A percentile compares a stretch with the other conserved stretches of the same genome.
Conservation (phyloP, 441 rosid species). For the Populus tomentosa region DNA sequence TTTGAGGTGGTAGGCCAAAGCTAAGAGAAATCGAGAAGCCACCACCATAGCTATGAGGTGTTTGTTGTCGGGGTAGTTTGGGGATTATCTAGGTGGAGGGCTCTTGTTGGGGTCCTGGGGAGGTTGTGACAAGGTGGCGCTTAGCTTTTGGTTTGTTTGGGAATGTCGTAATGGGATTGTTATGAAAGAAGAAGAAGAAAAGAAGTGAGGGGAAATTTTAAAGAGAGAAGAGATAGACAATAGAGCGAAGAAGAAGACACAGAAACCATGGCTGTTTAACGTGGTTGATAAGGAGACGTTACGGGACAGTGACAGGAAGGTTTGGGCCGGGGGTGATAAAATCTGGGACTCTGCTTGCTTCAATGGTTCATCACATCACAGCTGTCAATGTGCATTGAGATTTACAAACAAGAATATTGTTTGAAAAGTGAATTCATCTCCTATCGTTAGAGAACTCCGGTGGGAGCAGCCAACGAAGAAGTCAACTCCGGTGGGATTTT, state of each 20-base stretch:
- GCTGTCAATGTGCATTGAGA: constrained; percentile 1
- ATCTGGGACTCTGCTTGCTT: not conserved
- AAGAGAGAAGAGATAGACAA: not conserved
- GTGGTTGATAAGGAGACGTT: not conserved
- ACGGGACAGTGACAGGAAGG: not conserved
- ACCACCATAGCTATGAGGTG: constrained; percentile 35
- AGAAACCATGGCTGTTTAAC: constrained; percentile 14
- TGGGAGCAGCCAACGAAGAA: too few relatives aligned
- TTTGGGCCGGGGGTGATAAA: not conserved
- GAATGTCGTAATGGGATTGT: constrained; percentile 22
- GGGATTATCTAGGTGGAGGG: constrained; percentile 34
- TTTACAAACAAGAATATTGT: too few relatives aligned
- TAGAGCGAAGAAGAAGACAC: constrained; percentile 8
- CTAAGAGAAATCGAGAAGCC: constrained; percentile 34
- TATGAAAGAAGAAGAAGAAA: constrained; percentile 1
- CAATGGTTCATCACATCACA: not conserved
- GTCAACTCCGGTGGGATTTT: too few relatives aligned
- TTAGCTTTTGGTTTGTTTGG: constrained; percentile 18
- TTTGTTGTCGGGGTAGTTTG: not conserved
- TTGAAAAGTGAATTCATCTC: too few relatives aligned
- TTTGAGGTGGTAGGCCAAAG: constrained; percentile 47
- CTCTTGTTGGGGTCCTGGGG: constrained; percentile 31
- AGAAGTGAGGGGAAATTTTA: not conserved
- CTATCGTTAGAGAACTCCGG: too few relatives aligned
- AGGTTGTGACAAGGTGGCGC: constrained; percentile 26